A percentile compares a stretch with the other conserved stretches of the same genome.
phyloP scores from a whole-genome alignment of 352 stramenopile species.

The Pythium scleroteichum region DNA sequence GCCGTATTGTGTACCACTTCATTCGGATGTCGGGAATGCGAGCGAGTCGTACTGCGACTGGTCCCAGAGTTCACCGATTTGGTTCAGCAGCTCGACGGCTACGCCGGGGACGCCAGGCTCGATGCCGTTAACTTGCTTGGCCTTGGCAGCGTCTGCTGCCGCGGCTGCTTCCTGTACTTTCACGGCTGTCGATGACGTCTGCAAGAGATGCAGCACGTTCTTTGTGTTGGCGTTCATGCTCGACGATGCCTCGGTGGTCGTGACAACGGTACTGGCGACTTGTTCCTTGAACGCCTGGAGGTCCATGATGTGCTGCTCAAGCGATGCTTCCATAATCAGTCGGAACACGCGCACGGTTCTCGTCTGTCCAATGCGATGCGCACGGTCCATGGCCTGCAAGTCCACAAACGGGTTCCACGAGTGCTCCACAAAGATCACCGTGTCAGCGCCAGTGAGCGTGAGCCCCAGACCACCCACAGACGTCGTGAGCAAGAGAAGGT shows the following conservation, averaged over 20 bases:
- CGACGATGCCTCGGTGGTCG: slow-evolving; percentile 43
- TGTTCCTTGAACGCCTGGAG: slow-evolving; percentile 79
- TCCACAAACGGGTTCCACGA: slow-evolving; percentile 98
- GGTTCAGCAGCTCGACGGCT: slow-evolving; percentile 50
- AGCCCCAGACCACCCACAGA: slow-evolving; percentile 94
- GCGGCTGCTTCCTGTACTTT: slow-evolving; percentile 37
- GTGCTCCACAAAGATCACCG: slow-evolving; percentile 98
- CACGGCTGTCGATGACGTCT: slow-evolving; percentile 48
- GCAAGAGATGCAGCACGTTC: slow-evolving; percentile 59
- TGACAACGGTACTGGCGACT: slow-evolving; percentile 66
- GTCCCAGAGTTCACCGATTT: slow-evolving; percentile 82
- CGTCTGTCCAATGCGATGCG: slow-evolving; percentile 77
- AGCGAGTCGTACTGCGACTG: slow-evolving; percentile 80
- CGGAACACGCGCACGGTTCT: slow-evolving; percentile 76
- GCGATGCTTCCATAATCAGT: slow-evolving; percentile 66
- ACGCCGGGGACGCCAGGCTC: slow-evolving; percentile 19
- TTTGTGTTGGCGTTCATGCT: slow-evolving; percentile 71
- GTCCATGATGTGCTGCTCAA: slow-evolving; percentile 83
- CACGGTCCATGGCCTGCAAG: slow-evolving; percentile 90
- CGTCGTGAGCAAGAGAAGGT: slow-evolving; percentile 96
- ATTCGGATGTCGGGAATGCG: slow-evolving; percentile 45
- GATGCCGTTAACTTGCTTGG: slow-evolving; percentile 4
- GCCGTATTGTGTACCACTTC: neutral
- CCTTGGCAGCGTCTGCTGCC: slow-evolving; percentile 1
- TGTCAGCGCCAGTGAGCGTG: slow-evolving; percentile 96